phyloP scores from a whole-genome alignment of 2,329 filamentous ascomycete genomes.

The Byssochlamys sp. region DNA sequence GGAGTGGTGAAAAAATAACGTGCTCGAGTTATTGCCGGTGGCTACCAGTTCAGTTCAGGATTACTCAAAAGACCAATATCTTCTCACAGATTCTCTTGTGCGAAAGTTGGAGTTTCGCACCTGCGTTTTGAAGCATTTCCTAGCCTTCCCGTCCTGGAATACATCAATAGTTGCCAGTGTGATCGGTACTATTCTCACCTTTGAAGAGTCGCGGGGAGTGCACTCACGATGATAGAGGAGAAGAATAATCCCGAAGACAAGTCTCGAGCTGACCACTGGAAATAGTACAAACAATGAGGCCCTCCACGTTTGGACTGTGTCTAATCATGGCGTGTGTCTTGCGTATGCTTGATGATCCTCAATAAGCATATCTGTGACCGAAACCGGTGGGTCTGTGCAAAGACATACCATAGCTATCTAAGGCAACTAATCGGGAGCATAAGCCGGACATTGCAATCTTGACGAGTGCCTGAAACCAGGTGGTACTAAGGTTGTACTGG shows the following conservation, averaged over 20 bases:
- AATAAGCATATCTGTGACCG: background rate
- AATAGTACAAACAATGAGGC: background rate
- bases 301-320: background rate
- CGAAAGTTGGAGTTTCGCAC: background rate
- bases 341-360: background rate
- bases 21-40: background rate
- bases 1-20: background rate
- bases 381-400: background rate
- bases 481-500: background rate
- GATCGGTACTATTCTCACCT: background rate
- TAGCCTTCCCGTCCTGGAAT: background rate
- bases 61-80: background rate
- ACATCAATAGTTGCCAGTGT: background rate
- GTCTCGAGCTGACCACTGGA: background rate
- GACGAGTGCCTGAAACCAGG: background rate
- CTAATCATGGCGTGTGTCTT: background rate
- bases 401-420: background rate
- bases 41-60: background rate
- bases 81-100: background rate
- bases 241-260: background rate
- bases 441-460: background rate
- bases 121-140: background rate
- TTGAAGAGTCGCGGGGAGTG: background rate
- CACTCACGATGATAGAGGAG: background rate
- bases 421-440: background rate